Percentiles rank a stretch among this genome's conserved stretches.
Evolutionary conservation across 352 stramenopile species (phyloP).

Genomic region (Globisporangium mamillatum): DNA sequence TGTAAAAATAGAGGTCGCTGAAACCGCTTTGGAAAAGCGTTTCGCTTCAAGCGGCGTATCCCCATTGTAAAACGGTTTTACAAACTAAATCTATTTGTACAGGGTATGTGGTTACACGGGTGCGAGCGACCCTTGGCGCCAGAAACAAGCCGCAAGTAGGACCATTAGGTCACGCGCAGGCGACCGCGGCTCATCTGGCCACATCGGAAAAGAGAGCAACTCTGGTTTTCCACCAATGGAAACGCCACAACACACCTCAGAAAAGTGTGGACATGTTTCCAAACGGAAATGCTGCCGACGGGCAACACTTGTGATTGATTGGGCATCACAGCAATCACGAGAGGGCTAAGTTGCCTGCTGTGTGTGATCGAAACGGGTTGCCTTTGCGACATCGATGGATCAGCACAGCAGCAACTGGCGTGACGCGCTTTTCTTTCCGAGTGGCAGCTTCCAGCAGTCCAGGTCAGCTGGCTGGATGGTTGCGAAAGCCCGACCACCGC

Average conservation of each 20-base stretch:
- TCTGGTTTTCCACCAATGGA: background rate
- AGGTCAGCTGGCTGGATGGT: background rate
- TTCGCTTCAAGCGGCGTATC: too few species aligned
- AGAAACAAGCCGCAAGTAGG: conserved; percentile 2
- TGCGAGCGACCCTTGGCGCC: background rate
- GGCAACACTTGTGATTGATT: background rate
- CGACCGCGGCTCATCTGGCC: background rate
- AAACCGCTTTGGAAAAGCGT: background rate
- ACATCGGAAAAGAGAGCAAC: background rate
- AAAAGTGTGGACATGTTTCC: background rate
- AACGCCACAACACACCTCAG: background rate
- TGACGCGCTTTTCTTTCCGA: background rate
- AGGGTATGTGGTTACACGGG: background rate
- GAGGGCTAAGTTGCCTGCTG: background rate
- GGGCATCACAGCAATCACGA: background rate
- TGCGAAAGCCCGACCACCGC: background rate
- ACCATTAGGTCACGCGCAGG: conserved; percentile 3
- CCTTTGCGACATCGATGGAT: background rate
- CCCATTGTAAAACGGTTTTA: background rate
- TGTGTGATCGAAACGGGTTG: background rate
- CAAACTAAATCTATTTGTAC: background rate
- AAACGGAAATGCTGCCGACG: background rate
- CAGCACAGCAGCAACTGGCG: background rate
- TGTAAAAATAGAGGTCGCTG: background rate
- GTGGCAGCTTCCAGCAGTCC: background rate